These are phyloP conservation scores for Hypholoma sublateritium DNA, from an alignment of 768 basidiomycete species.

Conservation along the genomic window DNA sequence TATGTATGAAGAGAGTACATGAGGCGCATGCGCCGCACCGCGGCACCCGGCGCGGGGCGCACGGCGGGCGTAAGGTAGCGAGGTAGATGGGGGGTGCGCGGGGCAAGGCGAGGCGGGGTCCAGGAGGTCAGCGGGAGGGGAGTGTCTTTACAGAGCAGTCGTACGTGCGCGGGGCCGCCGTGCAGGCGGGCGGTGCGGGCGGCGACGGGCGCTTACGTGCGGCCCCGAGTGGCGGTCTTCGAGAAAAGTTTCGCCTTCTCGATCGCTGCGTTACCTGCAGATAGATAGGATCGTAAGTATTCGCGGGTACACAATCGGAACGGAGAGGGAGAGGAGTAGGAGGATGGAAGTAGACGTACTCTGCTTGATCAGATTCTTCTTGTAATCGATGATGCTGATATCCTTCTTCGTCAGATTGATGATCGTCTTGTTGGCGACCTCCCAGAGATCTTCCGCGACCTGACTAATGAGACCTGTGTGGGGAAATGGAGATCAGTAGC, in stretches of 20 bases:
- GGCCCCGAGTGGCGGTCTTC: slow-evolving; percentile 75
- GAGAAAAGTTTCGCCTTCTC: slow-evolving; percentile 94
- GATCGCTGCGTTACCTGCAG: slow-evolving; percentile 73
- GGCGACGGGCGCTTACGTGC: slow-evolving; percentile 41
- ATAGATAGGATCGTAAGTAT: not conserved
- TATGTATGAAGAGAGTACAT: not conserved
- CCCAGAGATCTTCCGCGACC: slow-evolving; percentile 99
- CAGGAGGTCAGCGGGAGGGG: too few species aligned
- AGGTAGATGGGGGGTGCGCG: too few species aligned
- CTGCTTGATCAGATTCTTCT: slow-evolving; percentile 79
- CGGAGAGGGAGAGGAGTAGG: not conserved
- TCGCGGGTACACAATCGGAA: not conserved
- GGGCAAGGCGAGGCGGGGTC: too few species aligned
- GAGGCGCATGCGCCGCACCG: not conserved
- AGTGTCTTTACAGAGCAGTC: too few species aligned
- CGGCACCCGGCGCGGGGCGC: too few species aligned
- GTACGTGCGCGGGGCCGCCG: not conserved
- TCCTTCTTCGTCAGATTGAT: slow-evolving; percentile 88
- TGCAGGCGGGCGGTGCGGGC: not conserved
- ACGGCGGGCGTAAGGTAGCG: too few species aligned
- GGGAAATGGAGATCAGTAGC: not conserved
- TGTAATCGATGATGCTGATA: slow-evolving; percentile 92
- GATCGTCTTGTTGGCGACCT: slow-evolving; percentile 93
- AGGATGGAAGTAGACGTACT: slow-evolving; percentile 43
- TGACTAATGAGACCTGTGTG: slow-evolving; percentile 85